phyloP scores from a whole-genome alignment of 352 stramenopile genomes.

The Blastocystis hominis region DNA sequence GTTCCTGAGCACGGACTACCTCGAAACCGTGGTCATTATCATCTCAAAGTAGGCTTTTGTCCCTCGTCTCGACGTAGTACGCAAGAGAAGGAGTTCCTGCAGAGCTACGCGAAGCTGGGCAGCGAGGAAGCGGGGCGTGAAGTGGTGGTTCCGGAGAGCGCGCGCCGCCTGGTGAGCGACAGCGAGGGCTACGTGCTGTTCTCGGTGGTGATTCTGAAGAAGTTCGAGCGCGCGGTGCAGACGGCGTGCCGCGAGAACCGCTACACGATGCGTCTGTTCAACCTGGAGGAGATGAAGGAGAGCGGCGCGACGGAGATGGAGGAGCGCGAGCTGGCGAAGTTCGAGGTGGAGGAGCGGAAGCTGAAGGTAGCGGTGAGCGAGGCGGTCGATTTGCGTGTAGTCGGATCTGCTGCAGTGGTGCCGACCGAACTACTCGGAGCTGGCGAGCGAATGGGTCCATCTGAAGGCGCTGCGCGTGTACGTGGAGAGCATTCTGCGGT shows the following conservation, averaged over 20 bases:
- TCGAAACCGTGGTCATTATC: constrained; percentile 1
- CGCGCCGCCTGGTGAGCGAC: neutral
- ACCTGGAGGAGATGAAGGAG: neutral
- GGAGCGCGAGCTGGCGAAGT: neutral
- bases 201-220: constrained; percentile 26
- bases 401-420: constrained; percentile 9
- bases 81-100: constrained; percentile 22
- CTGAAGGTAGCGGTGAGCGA: neutral
- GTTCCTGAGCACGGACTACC: neutral
- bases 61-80: neutral
- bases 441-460: neutral
- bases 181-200: neutral
- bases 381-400: neutral
- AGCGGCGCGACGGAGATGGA: neutral
- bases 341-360: neutral
- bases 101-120: neutral
- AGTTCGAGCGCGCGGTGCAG: neutral
- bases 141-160: neutral
- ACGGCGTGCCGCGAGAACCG: neutral
- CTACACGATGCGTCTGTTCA: neutral
- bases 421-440: constrained; percentile 7
- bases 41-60: neutral
- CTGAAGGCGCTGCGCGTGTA: constrained; percentile 4
- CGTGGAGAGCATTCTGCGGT: neutral
- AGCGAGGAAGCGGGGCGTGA: neutral